Evolutionary conservation across 148 eudicot species (phyloP), one percentile per base, ranked within the genome.

Genomic region (Diospyros lotus): DNA sequence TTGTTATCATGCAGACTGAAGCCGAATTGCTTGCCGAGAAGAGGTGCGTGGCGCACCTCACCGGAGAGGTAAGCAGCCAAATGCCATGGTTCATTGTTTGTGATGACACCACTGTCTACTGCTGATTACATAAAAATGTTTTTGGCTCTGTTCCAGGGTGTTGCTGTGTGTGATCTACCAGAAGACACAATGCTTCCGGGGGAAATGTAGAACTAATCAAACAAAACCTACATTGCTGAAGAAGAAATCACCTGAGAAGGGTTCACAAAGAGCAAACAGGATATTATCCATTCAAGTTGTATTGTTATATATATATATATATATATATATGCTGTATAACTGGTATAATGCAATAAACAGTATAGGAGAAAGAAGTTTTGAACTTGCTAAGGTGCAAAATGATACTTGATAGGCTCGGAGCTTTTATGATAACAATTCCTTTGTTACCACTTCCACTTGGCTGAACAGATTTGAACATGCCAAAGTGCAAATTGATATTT

Each of bases 181-280:
- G 91, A 80, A 40, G 97, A 93, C 68, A 93, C 97, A 2, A 93
- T 93, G 97, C 97, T 93, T 83, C 96, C 97, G 0, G 97, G 97
- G 78, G 97, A 93, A 75, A 82, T 89, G 93, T 93, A 83, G 74
- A 73, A 9, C 39, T 11, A 10, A 65, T 40, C 55, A 45, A 46
- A 63, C 65, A 39, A 69, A 12, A 10, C 18, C 43, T 51, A 43
- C 15, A 54, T 18, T 44, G 38, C 28, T n/a, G 28, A 44, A 44
- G 9, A 75, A 38, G 28, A 45, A 46, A 42, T 40, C 42, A 50
- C 3, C 48, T 70, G 68, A 46, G 61, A 28, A 28, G 28, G 28
- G 28, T 15, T 48, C 9, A 41, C 64, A 40, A 28, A 72, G 51
- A 46, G 65, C 46, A 42, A 48, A 28, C 74, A 28, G 40, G 38